phyloP scores from a whole-genome alignment of 352 stramenopile species.

The Globisporangium okanoganense region DNA sequence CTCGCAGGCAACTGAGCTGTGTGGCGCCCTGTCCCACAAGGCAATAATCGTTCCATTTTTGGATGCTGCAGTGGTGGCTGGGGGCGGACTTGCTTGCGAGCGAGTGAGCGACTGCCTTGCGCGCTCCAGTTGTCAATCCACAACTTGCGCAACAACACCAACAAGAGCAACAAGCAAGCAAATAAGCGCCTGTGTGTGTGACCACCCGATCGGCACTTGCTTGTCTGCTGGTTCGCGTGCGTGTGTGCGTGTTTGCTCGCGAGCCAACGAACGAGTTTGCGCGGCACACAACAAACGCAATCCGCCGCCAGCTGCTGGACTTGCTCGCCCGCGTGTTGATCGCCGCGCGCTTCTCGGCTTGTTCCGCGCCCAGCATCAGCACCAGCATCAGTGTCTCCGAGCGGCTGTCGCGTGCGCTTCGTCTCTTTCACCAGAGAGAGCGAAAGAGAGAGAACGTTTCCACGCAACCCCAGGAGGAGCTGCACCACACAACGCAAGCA shows the following conservation, averaged over 20 bases:
- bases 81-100: neutral
- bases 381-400: neutral
- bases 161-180: neutral
- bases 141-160: neutral
- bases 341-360: neutral
- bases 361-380: neutral
- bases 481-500: neutral
- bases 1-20: neutral
- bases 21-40: neutral
- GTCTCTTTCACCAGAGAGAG: conserved; percentile 9
- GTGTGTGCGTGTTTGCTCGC: neutral
- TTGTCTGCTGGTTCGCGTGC: neutral
- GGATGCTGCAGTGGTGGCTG: neutral
- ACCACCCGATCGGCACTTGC: neutral
- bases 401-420: neutral
- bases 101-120: neutral
- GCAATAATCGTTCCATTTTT: neutral
- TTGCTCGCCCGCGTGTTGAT: neutral
- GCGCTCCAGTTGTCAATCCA: neutral
- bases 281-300: neutral
- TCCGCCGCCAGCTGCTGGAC: neutral
- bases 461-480: conserved; percentile 5
- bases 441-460: conserved; percentile 9
- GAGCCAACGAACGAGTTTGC: neutral
- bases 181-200: neutral